phyloP scores from a whole-genome alignment of 768 basidiomycete genomes.

The Gautieria morchelliformis region DNA sequence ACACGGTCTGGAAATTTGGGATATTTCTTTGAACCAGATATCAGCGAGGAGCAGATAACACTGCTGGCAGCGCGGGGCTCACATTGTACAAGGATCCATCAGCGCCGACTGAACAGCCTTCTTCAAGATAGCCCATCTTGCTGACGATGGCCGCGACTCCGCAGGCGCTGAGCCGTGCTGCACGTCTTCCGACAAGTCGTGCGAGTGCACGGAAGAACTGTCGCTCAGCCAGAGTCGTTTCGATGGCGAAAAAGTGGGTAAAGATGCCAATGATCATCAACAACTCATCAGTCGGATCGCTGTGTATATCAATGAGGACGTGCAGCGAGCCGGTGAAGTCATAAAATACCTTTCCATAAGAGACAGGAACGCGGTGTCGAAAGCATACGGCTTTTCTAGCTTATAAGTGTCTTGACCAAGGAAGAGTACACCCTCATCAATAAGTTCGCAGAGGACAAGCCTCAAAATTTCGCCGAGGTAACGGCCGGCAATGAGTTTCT shows the following conservation, averaged over 20 bases:
- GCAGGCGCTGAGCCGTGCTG: conserved; percentile 86
- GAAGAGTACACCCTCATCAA: conserved; percentile 95
- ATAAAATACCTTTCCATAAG: conserved; percentile 79
- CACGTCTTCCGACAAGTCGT: conserved; percentile 78
- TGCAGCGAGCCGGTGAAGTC: neutral
- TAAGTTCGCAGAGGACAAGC: conserved; percentile 89
- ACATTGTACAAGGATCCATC: conserved; percentile 96
- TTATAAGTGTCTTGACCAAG: conserved; percentile 98
- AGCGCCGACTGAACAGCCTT: conserved; percentile 82
- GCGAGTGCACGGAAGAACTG: conserved; percentile 96
- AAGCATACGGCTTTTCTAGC: conserved; percentile 83
- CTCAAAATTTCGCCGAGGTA: conserved; percentile 96
- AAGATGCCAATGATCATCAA: conserved; percentile 97
- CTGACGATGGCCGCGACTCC: conserved; percentile 95
- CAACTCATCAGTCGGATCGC: conserved; percentile 93
- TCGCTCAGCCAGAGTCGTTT: conserved; percentile 92
- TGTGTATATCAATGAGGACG: conserved; percentile 20
- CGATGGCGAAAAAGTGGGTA: conserved; percentile 91
- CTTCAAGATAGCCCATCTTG: conserved; percentile 89
- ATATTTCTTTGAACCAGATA: conserved; percentile 64
- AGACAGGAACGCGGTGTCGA: conserved; percentile 95
- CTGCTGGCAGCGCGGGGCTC: conserved; percentile 18
- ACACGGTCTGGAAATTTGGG: conserved; percentile 90
- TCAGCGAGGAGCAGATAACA: neutral
- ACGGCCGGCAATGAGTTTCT: conserved; percentile 94